These are phyloP conservation scores for Fraxinus xanthoxyloides DNA, from an alignment of 305 asterid species.

Conservation along the genomic window DNA sequence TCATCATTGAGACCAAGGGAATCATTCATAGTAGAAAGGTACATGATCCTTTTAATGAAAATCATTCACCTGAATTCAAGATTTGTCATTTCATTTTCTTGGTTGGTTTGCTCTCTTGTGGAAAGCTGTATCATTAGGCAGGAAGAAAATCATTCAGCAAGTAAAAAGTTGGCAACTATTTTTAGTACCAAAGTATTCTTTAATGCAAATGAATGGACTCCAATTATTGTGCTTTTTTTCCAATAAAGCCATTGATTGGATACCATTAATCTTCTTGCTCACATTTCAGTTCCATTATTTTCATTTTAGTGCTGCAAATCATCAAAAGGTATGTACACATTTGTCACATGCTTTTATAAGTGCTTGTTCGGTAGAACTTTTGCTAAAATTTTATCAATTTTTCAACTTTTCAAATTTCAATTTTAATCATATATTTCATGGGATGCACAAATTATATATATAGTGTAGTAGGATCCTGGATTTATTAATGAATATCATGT, in stretches of 20 bases:
- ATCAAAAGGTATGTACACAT: not conserved
- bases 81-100: not conserved
- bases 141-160: not conserved
- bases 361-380: too few relatives aligned
- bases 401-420: too few relatives aligned
- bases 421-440: too few relatives aligned
- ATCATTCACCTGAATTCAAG: slow-evolving; percentile 4
- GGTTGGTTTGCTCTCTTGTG: not conserved
- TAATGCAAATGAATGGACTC: not conserved
- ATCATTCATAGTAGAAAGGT: not conserved
- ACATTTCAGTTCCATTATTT: not conserved
- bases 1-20: slow-evolving; percentile 11
- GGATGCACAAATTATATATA: too few relatives aligned
- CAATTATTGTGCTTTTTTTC: not conserved
- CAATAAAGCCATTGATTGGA: not conserved
- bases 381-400: too few relatives aligned
- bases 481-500: too few relatives aligned
- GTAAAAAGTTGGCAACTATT: not conserved
- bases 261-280: not conserved
- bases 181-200: not conserved
- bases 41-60: slow-evolving; percentile 3
- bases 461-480: too few relatives aligned
- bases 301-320: not conserved
- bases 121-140: not conserved
- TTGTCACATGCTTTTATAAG: not conserved